Base-by-base conservation (phyloP, 768 basidiomycete genomes). In the Boletus fagicola region DNA sequence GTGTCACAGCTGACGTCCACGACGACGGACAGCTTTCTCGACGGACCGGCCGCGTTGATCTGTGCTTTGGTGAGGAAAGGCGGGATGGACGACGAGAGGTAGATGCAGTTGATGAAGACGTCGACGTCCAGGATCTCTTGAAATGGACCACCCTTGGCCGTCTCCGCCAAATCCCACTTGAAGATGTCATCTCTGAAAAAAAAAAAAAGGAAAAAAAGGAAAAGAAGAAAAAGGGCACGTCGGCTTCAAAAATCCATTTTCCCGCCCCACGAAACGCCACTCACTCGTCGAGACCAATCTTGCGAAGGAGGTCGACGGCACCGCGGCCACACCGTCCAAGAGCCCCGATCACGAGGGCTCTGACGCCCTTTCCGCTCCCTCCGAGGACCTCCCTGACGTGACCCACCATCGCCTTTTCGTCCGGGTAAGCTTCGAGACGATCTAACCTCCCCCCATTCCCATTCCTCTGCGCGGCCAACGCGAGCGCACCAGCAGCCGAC, bases 1-100 rank as follows among this genome's bases (percentile, higher is more conserved):
- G 96, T 98, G 73, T 99, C 97, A 78, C 97, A 99, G 71, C 93
- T 96, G 65, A 99, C 97, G 65, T 99, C 97, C 26, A 98, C 97
- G 47, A 98, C 85, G 30, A 95, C 86, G 24, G 84, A 79, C 58
- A 99, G 74, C 55, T 80, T 78, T 58, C 97, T 80, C 18, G 74
- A 64, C 53, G 77, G 74, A 26, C 94, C 93, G 13, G 90, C 91
- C 22, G 79, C 78, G n/a, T 74, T 74, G 61, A 97, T 88, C 57
- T 84, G 83, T 43, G 89, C 83, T 28, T 75, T 71, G 5, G 86
- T 86, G 48, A 97, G 58, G 73, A 98, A 98, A n/a, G 86, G 76
- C 0, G 93, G 92, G 53, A 96, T 94, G 58, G 79, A 71, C 18
- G 86, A 83, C n/a, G 85, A 86, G 50, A 99, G 87, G 74, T 98